phyloP scores from a whole-genome alignment of 2,329 filamentous ascomycete genomes.

The Talaromyces islandicus region DNA sequence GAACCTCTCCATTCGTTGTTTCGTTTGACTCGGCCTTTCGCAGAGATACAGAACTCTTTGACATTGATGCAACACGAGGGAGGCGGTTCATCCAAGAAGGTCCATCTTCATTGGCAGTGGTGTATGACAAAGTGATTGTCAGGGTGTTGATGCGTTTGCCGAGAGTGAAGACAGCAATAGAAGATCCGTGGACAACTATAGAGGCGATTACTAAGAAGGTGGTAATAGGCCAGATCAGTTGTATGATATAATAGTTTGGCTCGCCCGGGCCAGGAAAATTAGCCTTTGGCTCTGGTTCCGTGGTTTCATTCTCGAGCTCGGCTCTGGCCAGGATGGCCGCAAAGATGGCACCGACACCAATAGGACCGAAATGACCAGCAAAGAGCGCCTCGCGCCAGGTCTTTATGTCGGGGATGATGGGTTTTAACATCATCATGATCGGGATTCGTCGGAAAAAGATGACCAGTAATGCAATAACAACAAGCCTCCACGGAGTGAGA shows the following conservation, averaged over 20 bases:
- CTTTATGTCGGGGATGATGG: slow-evolving; percentile 91
- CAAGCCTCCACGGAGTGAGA: slow-evolving; percentile 77
- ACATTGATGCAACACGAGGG: slow-evolving; percentile 75
- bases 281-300: slow-evolving; percentile 64
- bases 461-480: slow-evolving; percentile 90
- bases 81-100: slow-evolving; percentile 93
- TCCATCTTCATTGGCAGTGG: slow-evolving; percentile 78
- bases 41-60: slow-evolving; percentile 69
- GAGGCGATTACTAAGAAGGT: slow-evolving; percentile 92
- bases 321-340: slow-evolving; percentile 86
- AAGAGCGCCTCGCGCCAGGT: slow-evolving; percentile 97
- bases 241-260: slow-evolving; percentile 65
- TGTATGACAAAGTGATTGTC: slow-evolving; percentile 94
- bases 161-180: slow-evolving; percentile 92
- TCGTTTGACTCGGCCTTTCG: slow-evolving; percentile 64
- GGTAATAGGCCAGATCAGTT: slow-evolving; percentile 90
- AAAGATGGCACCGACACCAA: slow-evolving; percentile 94
- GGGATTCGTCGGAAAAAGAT: slow-evolving; percentile 94
- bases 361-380: slow-evolving; percentile 94
- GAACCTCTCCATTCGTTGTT: slow-evolving; percentile 50
- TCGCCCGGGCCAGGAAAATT: slow-evolving; percentile 48
- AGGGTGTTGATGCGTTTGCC: slow-evolving; percentile 98
- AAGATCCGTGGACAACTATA: slow-evolving; percentile 95
- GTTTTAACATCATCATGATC: slow-evolving; percentile 86
- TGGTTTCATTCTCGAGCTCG: slow-evolving; percentile 72